These are phyloP conservation scores for Fusarium clavum DNA, from an alignment of 2,329 filamentous ascomycete species.

Conservation along the genomic window DNA sequence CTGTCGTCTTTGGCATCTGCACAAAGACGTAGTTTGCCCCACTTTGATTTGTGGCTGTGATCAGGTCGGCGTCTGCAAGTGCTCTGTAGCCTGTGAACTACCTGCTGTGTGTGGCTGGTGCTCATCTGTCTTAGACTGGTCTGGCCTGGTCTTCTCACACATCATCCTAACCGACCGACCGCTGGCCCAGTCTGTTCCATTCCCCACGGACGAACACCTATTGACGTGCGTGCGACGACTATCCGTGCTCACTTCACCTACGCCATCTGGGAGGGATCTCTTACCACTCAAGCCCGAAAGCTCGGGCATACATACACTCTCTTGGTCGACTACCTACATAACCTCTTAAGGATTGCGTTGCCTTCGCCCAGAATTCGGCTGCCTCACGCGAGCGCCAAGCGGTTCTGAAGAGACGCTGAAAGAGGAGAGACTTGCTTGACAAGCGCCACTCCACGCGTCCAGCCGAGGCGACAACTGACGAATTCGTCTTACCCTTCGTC, in stretches of 20 bases:
- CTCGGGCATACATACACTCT: constrained; percentile 43
- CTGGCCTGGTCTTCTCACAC: constrained; percentile 21
- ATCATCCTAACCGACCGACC: constrained; percentile 33
- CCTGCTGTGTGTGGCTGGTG: constrained; percentile 37
- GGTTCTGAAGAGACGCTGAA: constrained; percentile 37
- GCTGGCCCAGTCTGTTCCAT: constrained; percentile 36
- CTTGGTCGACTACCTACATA: constrained; percentile 25
- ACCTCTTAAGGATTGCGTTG: constrained; percentile 20
- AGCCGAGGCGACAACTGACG: constrained; percentile 28
- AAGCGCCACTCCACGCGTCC: constrained; percentile 46
- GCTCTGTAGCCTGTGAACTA: not conserved
- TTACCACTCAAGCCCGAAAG: constrained; percentile 41
- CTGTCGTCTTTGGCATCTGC: constrained; percentile 16
- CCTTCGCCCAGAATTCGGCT: constrained; percentile 27
- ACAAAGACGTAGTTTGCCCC: constrained; percentile 36
- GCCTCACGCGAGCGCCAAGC: constrained; percentile 46
- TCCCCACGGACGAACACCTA: constrained; percentile 40
- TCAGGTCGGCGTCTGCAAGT: constrained; percentile 21
- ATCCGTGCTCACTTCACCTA: constrained; percentile 40
- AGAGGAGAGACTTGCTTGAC: constrained; percentile 35
- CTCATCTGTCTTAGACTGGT: constrained; percentile 21
- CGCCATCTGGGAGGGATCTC: constrained; percentile 45
- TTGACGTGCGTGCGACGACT: constrained; percentile 46
- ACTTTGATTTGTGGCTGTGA: constrained; percentile 34
- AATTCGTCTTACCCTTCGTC: constrained; percentile 26